These are phyloP conservation scores for Lagenidium sp. DNA, from an alignment of 352 stramenopile genomes.

Conservation along the genomic window DNA sequence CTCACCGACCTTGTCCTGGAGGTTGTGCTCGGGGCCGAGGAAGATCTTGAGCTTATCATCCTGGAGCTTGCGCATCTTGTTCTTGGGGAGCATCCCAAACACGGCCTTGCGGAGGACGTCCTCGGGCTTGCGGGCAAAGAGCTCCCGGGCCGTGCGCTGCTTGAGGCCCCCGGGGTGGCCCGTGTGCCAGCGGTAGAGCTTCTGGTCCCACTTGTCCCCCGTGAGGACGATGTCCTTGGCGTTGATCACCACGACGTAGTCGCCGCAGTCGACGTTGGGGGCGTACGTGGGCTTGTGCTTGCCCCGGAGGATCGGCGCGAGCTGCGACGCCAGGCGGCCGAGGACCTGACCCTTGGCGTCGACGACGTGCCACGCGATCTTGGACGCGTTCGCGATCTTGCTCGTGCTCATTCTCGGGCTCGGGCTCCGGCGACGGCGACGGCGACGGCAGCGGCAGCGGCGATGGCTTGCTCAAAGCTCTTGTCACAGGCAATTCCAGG, in stretches of 20 bases:
- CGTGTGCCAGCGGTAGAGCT: conserved; percentile 98
- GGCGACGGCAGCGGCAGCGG: no score
- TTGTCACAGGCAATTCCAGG: no score
- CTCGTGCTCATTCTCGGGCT: conserved; percentile 50
- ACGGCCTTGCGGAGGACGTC: conserved; percentile 95
- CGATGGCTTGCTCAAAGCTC: no score
- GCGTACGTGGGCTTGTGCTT: conserved; percentile 99
- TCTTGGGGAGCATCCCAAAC: conserved; percentile 97
- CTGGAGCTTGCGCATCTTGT: conserved; percentile 92
- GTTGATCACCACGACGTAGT: conserved; percentile 98
- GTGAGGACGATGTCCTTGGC: conserved; percentile 93
- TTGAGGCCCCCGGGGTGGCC: conserved; percentile 96
- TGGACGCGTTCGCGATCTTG: conserved; percentile 75
- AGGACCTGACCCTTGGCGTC: conserved; percentile 95
- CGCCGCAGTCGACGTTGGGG: conserved; percentile 96
- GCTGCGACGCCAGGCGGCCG: conserved; percentile 92
- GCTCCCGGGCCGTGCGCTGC: conserved; percentile 89
- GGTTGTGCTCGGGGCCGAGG: conserved; percentile 88
- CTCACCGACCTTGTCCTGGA: conserved; percentile 81
- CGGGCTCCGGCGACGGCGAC: no score
- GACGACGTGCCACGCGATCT: conserved; percentile 93
- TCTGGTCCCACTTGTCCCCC: conserved; percentile 95
- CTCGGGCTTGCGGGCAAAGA: conserved; percentile 93
- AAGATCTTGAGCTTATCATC: conserved; percentile 98
- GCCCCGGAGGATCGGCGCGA: conserved; percentile 94